Base-by-base conservation (phyloP, 805 yeast species). In the Clavispora fructus region DNA sequence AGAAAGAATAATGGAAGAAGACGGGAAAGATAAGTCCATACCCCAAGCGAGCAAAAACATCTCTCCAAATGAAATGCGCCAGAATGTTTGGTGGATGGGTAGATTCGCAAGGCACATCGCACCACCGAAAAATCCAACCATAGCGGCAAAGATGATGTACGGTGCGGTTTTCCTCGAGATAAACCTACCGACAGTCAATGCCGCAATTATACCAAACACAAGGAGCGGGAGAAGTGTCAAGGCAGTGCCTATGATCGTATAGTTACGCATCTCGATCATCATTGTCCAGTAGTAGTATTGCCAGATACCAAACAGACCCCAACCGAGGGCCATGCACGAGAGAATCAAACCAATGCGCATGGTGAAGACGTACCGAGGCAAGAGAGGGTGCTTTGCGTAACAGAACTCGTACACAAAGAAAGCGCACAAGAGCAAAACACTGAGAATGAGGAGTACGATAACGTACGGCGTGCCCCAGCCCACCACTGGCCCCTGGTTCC, bases 301-400 rank as follows among this genome's bases (percentile, higher is more conserved):
- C 82, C 86, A 84, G 26, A 84, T 70, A 2, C 92, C 90, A 65
- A 85, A 86, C 16, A 86, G 75, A 1, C 87, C 83, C 94, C 94
- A 86, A 0, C 92, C 92, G 6, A 80, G 64, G 3, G 78, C 70
- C 31, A 83, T 65, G 37, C 79, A 70, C 1, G 64, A 54, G 38
- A 86, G 63, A 1, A 82, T 77, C 47, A 81, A 58, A 0, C 74
- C 68, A 23, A 75, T 70, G 39, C 76, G 71, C 7, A 62, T 45
- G 42, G 69, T 71, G 59, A 82, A 68, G 1, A 75, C 71, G 1
- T 71, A 67, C 9, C 58, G 53, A 2, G 89, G 90, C 7, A 84
- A 55, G 13, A 84, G 59, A 10, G 89, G 89, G 52, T 71, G 52
- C 35, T 58, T 27, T 31, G 74, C 71, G 54, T 69, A 62, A 13